A percentile compares a stretch with the other conserved stretches of the same genome.
Conservation (phyloP, 1,139 yeast genomes). For the Nadsonia starkeyi-henricii region DNA sequence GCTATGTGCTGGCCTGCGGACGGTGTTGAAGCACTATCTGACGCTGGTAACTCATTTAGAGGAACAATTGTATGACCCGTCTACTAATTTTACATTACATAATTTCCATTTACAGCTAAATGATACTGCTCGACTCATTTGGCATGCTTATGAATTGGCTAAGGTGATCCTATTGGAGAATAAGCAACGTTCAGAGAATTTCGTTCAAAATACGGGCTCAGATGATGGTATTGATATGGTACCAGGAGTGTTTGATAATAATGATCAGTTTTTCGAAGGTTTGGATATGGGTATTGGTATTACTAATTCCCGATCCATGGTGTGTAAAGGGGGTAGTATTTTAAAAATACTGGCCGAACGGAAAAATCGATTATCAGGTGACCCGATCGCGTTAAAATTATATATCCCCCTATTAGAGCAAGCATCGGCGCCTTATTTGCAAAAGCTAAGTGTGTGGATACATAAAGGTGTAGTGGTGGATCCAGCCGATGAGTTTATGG, state of each 20-base stretch:
- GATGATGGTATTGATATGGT: conserved; percentile 21
- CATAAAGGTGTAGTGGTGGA: conserved; percentile 62
- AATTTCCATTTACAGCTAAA: conserved; percentile 32
- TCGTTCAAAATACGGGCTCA: conserved; percentile 15
- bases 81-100: conserved; percentile 30
- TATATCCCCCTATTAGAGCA: conserved; percentile 39
- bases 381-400: conserved; percentile 40
- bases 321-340: conserved; percentile 21
- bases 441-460: conserved; percentile 68
- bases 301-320: conserved; percentile 11
- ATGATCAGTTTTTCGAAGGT: conserved; percentile 11
- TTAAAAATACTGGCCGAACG: conserved; percentile 47
- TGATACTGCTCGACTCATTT: conserved; percentile 28
- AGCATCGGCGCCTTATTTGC: conserved; percentile 51
- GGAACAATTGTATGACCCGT: conserved; percentile 30
- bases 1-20: conserved; percentile 46
- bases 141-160: conserved; percentile 46
- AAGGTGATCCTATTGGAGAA: conserved; percentile 30
- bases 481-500: conserved; percentile 70
- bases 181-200: conserved; percentile 12
- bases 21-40: conserved; percentile 37
- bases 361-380: conserved; percentile 51
- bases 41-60: conserved; percentile 40
- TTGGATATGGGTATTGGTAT: conserved; percentile 4
- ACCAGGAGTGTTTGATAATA: conserved; percentile 14